phyloP scores from a whole-genome alignment of 495 filamentous ascomycete species.

The Monascus purpureus region DNA sequence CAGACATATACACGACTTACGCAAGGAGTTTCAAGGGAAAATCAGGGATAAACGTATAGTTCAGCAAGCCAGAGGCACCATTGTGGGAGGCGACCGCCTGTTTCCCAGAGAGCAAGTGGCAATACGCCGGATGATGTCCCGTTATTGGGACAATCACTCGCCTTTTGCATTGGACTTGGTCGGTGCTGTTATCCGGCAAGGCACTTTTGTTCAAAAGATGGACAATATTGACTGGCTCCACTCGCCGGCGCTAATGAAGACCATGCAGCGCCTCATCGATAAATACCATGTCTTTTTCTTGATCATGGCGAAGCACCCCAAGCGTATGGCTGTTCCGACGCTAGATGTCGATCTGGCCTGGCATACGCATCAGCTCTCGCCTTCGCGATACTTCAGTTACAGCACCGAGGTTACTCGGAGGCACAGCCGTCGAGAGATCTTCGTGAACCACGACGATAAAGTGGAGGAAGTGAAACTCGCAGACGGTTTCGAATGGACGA shows the following conservation, averaged over 20 bases:
- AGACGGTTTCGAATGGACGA: constrained; percentile 60
- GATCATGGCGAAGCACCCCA: constrained; percentile 45
- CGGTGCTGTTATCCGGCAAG: constrained; percentile 69
- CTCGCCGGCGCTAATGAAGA: constrained; percentile 45
- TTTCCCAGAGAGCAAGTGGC: constrained; percentile 32
- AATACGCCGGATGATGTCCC: constrained; percentile 60
- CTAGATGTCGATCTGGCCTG: constrained; percentile 82
- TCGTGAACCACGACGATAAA: constrained; percentile 82
- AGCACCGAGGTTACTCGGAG: constrained; percentile 13
- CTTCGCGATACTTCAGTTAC: constrained; percentile 46
- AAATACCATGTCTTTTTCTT: constrained; percentile 60
- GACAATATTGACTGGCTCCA: constrained; percentile 63
- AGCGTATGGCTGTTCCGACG: constrained; percentile 57
- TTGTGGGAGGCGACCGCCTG: not conserved
- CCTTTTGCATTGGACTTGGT: constrained; percentile 61
- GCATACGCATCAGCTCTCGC: constrained; percentile 52
- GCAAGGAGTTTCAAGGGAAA: constrained; percentile 7
- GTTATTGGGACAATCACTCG: constrained; percentile 66
- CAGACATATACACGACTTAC: constrained; percentile 7
- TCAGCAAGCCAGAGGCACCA: constrained; percentile 8
- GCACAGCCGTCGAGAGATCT: constrained; percentile 9
- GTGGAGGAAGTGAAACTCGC: constrained; percentile 50
- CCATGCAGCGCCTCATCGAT: constrained; percentile 48
- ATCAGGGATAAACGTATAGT: constrained; percentile 4
- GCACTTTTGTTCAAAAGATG: constrained; percentile 75